Base-by-base conservation (phyloP, 371 early-diverging fungal species). In the Amoeboaphelidium protococcarum region DNA sequence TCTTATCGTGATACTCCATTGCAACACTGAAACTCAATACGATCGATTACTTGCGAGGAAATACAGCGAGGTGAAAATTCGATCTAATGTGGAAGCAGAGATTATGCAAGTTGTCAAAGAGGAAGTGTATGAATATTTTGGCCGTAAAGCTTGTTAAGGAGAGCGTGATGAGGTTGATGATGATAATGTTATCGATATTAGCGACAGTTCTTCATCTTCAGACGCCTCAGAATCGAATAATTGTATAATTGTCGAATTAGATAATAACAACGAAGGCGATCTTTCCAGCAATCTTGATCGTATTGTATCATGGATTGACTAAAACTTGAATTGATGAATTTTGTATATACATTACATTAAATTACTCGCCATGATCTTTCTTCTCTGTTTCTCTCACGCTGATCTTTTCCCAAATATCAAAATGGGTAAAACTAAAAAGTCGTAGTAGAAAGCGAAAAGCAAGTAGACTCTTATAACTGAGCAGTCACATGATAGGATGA, bases 1-100 rank as follows among this genome's bases (percentile, higher is more conserved):
- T 57, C 71, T 94, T 21, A 82, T 96, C 1, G 69, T 96, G 48
- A 87, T 94, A 1, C 67, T 98, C 50, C 69, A 81, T 16, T 69
- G 83, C 0, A 74, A 80, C 48, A 87, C 80, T 45, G 58, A 58
- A 21, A 67, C 74, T 3, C 67, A 97, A 27, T 88, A 80, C 53
- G 76, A 75, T 42, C 73, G 97, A 44, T 72, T 96, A 55, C 71
- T 71, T 47, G 69, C 69, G 40, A 69, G 90, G 57, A 77, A 80
- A 43, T 98, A 97, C 60, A 69, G 69, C 52, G 58, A 67, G 42
- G 71, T 73, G 42, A 98, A 98, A 65, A 79, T 94, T 47, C 64
- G 75, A 37, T 96, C 97, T 61, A 98, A 97, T 55, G 71, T 97
- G 54, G 82, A 88, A 56, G 86, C 88, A 63, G 99, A 97, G 62